Evolutionary conservation across 139 green algal genomes (phyloP).

Genomic region (Coelastrella sp.): DNA sequence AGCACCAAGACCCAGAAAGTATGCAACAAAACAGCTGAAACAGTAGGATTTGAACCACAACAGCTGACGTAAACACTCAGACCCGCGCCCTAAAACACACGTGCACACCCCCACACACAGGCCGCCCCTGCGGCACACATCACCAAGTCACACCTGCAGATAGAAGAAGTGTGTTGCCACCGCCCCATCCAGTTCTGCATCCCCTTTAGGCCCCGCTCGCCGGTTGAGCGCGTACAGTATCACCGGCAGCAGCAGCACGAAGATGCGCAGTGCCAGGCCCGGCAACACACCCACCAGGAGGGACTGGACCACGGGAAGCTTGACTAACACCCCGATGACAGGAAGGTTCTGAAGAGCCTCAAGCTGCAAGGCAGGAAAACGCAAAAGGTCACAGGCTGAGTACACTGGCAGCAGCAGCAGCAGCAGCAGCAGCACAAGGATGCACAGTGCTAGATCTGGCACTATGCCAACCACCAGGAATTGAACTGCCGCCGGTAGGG

Average conservation of each 20-base stretch:
- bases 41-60: too few relatives aligned
- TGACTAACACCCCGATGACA: constrained; percentile 14
- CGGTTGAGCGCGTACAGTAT: constrained; percentile 38
- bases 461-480: too few relatives aligned
- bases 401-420: background rate
- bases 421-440: too few relatives aligned
- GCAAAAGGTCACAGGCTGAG: background rate
- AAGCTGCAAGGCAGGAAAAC: constrained; percentile 13
- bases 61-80: too few relatives aligned
- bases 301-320: constrained; percentile 20
- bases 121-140: too few relatives aligned
- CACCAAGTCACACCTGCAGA: constrained; percentile 13
- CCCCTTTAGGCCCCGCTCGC: background rate
- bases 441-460: too few relatives aligned
- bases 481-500: too few relatives aligned
- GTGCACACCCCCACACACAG: background rate
- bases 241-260: constrained; percentile 44
- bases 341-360: constrained; percentile 14
- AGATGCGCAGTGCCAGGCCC: constrained; percentile 51
- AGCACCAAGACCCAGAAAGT: too few relatives aligned
- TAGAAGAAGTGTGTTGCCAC: constrained; percentile 46
- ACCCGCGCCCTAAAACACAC: background rate
- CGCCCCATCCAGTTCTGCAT: constrained; percentile 22
- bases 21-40: too few relatives aligned
- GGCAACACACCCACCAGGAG: constrained; percentile 47